phyloP scores from a whole-genome alignment of 2,329 filamentous ascomycete genomes.

The Fusarium albosuccineum region DNA sequence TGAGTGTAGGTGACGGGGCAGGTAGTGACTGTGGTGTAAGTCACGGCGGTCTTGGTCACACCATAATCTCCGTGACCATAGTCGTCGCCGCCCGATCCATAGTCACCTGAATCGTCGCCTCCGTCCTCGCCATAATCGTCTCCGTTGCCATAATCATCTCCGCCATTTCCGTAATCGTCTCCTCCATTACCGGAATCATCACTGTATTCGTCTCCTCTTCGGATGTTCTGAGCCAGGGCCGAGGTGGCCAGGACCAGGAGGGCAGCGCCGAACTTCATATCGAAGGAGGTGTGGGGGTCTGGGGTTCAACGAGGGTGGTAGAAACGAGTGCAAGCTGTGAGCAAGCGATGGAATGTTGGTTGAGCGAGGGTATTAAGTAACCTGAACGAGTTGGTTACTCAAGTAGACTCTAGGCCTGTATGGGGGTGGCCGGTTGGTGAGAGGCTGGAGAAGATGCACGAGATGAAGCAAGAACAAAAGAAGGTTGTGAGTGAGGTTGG shows the following conservation, averaged over 20 bases:
- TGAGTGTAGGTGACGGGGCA: constrained; percentile 61
- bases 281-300: constrained; percentile 22
- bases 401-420: constrained; percentile 23
- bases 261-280: constrained; percentile 45
- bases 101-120: constrained; percentile 10
- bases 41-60: constrained; percentile 44
- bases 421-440: constrained; percentile 23
- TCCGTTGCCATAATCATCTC: constrained; percentile 17
- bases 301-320: constrained; percentile 34
- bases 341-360: constrained; percentile 34
- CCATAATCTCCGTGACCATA: constrained; percentile 16
- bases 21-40: constrained; percentile 58
- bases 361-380: constrained; percentile 48
- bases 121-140: constrained; percentile 24
- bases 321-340: constrained; percentile 36
- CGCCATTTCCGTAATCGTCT: constrained; percentile 10
- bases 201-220: constrained; percentile 29
- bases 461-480: constrained; percentile 25
- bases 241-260: constrained; percentile 44
- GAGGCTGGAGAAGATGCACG: constrained; percentile 33
- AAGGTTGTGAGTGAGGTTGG: constrained; percentile 25
- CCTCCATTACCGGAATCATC: constrained; percentile 20
- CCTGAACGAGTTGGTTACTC: constrained; percentile 50
- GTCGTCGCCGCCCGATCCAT: neutral
- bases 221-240: constrained; percentile 41